These are phyloP conservation scores for Bigelowiella natans DNA, from an alignment of 78 protist genomes.

Conservation along the genomic window DNA sequence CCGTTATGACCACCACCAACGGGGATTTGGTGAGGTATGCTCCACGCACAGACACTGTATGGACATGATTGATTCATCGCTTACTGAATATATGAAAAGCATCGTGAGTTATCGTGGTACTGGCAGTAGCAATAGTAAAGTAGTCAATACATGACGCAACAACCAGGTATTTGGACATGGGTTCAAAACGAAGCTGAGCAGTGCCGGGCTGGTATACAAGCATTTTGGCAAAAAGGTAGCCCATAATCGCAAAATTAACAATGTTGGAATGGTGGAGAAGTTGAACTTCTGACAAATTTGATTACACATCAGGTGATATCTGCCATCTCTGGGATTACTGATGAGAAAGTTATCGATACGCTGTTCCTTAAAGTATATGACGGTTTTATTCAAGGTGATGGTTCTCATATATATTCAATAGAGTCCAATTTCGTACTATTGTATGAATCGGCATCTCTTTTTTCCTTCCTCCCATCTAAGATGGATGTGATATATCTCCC, in stretches of 20 bases:
- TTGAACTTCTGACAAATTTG: too few relatives aligned
- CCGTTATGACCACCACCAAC: slow-evolving; percentile 78
- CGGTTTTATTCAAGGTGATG: not conserved
- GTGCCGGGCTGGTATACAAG: not conserved
- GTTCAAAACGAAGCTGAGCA: not conserved
- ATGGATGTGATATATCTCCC: not conserved
- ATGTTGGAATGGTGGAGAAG: too few relatives aligned
- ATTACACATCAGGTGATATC: not conserved
- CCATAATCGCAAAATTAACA: not conserved
- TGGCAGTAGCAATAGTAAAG: too few relatives aligned
- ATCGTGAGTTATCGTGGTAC: too few relatives aligned
- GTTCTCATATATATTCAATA: not conserved
- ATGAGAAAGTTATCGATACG: not conserved
- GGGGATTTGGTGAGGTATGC: slow-evolving; percentile 53
- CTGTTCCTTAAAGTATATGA: not conserved
- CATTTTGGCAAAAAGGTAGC: not conserved
- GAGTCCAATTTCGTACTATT: not conserved
- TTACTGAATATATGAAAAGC: too few relatives aligned
- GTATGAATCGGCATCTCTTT: not conserved
- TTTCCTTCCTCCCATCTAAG: not conserved
- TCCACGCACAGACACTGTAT: not conserved
- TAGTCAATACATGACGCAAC: too few relatives aligned
- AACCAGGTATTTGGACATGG: not conserved
- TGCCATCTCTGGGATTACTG: not conserved
- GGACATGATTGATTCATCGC: too few relatives aligned